Percentiles rank a stretch among this genome's conserved stretches.
These are phyloP conservation scores for Dendrocalamus latiflorus DNA, from an alignment of 202 grass and related monocot species.

Conservation along the genomic window DNA sequence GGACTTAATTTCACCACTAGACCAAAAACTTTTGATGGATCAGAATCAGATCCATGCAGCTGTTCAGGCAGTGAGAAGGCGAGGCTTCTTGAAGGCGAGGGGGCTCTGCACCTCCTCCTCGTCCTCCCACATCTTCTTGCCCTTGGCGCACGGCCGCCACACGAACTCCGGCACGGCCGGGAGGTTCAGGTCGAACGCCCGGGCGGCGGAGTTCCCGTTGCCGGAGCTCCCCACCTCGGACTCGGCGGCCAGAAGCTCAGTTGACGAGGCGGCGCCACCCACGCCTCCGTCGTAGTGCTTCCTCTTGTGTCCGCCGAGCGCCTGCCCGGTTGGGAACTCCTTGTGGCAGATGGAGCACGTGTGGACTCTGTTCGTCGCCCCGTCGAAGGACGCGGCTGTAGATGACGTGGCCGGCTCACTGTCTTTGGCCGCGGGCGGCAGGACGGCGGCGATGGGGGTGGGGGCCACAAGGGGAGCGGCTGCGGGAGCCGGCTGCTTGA, in stretches of 20 bases:
- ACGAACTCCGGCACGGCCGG: slow-evolving; percentile 70
- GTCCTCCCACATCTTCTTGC: slow-evolving; percentile 40
- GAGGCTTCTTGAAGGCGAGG: slow-evolving; percentile 88
- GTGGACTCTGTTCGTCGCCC: slow-evolving; percentile 46
- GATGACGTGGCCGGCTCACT: slow-evolving; percentile 60
- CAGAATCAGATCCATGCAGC: neutral
- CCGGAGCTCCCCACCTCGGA: slow-evolving; percentile 65
- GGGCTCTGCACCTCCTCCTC: slow-evolving; percentile 99
- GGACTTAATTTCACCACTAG: neutral
- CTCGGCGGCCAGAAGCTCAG: slow-evolving; percentile 8
- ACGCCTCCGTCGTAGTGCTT: slow-evolving; percentile 85
- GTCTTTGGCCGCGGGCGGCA: slow-evolving; percentile 17
- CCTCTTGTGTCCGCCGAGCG: slow-evolving; percentile 93
- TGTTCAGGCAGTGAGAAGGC: slow-evolving; percentile 55
- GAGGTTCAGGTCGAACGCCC: slow-evolving; percentile 87
- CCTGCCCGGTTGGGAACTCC: slow-evolving; percentile 87
- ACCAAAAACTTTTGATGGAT: slow-evolving; percentile 40
- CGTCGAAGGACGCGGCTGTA: slow-evolving; percentile 23
- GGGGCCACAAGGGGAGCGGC: neutral
- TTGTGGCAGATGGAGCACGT: slow-evolving; percentile 80
- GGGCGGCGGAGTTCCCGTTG: slow-evolving; percentile 37
- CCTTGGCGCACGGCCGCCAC: slow-evolving; percentile 41
- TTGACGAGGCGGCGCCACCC: neutral
- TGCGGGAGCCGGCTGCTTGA: slow-evolving; percentile 3
- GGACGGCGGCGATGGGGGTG: neutral